Evolutionary conservation across 2,329 filamentous ascomycete genomes (phyloP).

Genomic region (Penicillium sumatraense): DNA sequence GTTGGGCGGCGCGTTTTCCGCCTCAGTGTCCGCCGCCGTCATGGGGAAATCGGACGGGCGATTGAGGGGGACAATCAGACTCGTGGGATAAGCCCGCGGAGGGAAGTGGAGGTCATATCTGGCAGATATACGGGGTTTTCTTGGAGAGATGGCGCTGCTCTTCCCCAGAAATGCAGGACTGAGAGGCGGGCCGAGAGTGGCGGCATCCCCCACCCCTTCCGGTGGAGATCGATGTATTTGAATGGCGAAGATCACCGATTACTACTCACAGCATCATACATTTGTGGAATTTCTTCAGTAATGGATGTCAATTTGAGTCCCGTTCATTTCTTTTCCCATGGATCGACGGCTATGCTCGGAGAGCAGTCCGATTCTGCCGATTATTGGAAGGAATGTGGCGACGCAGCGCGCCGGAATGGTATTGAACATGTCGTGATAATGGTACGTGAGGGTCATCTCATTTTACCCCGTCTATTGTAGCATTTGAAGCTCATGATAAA

Average conservation of each 20-base stretch:
- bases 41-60: no score
- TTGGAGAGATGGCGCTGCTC: background rate
- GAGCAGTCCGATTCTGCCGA: constrained; percentile 63
- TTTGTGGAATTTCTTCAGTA: no score
- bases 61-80: no score
- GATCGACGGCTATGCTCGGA: constrained; percentile 70
- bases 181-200: no score
- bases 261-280: no score
- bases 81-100: background rate
- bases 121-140: background rate
- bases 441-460: constrained; percentile 40
- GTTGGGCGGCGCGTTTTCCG: no score
- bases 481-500: background rate
- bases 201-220: no score
- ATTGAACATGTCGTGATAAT: constrained; percentile 68
- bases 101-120: background rate
- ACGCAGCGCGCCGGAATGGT: constrained; percentile 61
- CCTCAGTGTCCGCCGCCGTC: no score
- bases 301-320: background rate
- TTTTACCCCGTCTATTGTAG: background rate
- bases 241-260: no score
- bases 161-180: no score
- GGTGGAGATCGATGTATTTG: background rate
- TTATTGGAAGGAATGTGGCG: constrained; percentile 68
- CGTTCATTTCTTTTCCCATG: constrained; percentile 64